phyloP scores from a whole-genome alignment of 805 yeast species.

The Ascoidea tarda region DNA sequence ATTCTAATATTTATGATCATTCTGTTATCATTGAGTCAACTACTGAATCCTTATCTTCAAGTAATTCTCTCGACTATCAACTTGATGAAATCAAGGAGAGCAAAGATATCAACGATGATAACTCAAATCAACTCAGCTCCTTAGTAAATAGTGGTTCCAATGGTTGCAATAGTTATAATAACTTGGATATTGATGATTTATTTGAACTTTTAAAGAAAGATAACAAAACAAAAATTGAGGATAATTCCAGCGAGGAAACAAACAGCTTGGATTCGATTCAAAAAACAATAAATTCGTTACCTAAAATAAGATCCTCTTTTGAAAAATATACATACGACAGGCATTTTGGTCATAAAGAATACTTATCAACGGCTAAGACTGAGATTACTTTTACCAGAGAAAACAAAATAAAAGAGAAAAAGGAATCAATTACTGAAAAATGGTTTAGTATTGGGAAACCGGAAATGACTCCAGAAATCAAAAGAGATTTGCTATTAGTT shows the following conservation, averaged over 20 bases:
- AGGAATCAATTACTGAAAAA: slow-evolving; percentile 25
- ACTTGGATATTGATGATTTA: neutral
- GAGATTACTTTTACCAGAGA: neutral
- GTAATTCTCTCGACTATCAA: neutral
- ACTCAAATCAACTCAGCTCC: too few species aligned
- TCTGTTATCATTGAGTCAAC: neutral
- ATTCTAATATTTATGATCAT: neutral
- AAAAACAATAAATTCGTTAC: neutral
- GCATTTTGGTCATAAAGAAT: neutral
- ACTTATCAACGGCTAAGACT: neutral
- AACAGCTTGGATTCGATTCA: neutral
- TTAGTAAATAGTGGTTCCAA: too few species aligned
- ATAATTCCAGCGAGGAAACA: neutral
- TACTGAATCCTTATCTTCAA: neutral
- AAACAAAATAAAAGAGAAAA: too few species aligned
- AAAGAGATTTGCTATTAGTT: slow-evolving; percentile 65
- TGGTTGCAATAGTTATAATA: too few species aligned
- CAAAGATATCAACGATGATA: neutral
- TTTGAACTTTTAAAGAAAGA: too few species aligned
- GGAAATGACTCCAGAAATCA: slow-evolving; percentile 55
- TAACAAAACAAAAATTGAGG: neutral
- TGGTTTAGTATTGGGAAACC: slow-evolving; percentile 79
- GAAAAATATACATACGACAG: neutral
- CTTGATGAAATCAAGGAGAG: neutral
- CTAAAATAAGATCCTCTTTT: neutral